These are phyloP conservation scores for Dissophora globulifera DNA, from an alignment of 192 early-diverging fungal genomes.

Conservation along the genomic window DNA sequence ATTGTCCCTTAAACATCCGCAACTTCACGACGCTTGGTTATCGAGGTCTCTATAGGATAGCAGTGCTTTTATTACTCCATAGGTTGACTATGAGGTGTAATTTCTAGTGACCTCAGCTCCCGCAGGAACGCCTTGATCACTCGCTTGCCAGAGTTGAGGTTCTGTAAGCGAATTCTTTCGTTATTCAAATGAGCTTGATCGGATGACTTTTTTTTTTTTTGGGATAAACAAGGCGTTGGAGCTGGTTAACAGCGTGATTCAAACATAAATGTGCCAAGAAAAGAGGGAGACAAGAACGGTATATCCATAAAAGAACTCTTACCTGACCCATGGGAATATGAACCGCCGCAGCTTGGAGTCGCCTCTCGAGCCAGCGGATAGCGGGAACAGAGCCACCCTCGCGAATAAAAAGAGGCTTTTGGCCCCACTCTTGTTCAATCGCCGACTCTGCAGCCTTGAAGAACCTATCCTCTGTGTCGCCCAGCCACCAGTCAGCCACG, in stretches of 20 bases:
- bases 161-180: slow-evolving; percentile 77
- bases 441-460: slow-evolving; percentile 76
- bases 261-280: too few species aligned
- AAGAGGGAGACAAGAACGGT: too few species aligned
- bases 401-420: slow-evolving; percentile 76
- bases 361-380: slow-evolving; percentile 77
- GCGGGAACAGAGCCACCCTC: slow-evolving; percentile 85
- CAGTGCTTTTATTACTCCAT: too few species aligned
- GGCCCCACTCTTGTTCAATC: slow-evolving; percentile 69
- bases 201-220: slow-evolving; percentile 58
- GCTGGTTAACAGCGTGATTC: too few species aligned
- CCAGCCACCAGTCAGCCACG: slow-evolving; percentile 82
- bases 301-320: slow-evolving; percentile 1
- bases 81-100: neutral
- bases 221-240: too few species aligned
- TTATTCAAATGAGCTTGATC: slow-evolving; percentile 85
- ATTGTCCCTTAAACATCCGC: too few species aligned
- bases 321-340: slow-evolving; percentile 83
- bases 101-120: slow-evolving; percentile 34
- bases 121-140: slow-evolving; percentile 66
- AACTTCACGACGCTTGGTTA: too few species aligned
- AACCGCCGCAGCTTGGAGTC: slow-evolving; percentile 70
- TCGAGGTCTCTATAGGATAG: too few species aligned
- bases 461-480: slow-evolving; percentile 70
- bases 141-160: slow-evolving; percentile 72